Base-by-base conservation (phyloP, 139 green algal genomes). In the Asterochloris erici region DNA sequence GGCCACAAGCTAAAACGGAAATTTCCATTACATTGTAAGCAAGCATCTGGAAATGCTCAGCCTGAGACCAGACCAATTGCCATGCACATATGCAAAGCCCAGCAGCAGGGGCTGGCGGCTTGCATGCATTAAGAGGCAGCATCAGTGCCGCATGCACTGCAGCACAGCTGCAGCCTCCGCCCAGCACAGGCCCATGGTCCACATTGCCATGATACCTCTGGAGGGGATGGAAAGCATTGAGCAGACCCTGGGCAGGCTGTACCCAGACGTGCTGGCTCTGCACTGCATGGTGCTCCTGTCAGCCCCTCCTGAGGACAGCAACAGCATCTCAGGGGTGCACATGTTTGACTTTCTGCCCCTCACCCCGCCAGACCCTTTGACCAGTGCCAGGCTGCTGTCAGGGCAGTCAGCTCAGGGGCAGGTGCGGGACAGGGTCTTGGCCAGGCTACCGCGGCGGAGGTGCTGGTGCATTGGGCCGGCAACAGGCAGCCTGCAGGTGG, bases 261-360 rank as follows among this genome's bases (percentile, higher is more conserved):
- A 74, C 27, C 78, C 78, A 74, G 16, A 82, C 66, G 16, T 62
- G 10, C 29, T 82, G 47, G 78, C 78, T n/a, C 63, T 82, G 63
- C 78, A 82, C 26, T 63, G 78, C 27, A 64, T 74, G 63, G 26
- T 82, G 12, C 14, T 74, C 1, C 10, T 82, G 2, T 2, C 38
- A 54, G 38, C 38, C 38, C 38, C 38, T 54, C 38, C 38, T 54
- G 38, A 54, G 38, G 38, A 64, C 24, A 82, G 15, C 66, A 17
- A 27, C 61, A 64, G 38, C 26, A 54, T 10, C n/a, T 24, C 14
- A n/a, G 66, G 28, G 26, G 26, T 82, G 0, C 27, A 63, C 10
- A 11, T 74, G 16, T 88, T 82, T 74, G 85, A 88, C 82, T 86
- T 86, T 38, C 62, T 87, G 74, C 85, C 85, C 14, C 23, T 27